Evolutionary conservation across 1,284 basidiomycete genomes (phyloP), one percentile per base, ranked within the genome.

Genomic region (Malassezia caprae): DNA sequence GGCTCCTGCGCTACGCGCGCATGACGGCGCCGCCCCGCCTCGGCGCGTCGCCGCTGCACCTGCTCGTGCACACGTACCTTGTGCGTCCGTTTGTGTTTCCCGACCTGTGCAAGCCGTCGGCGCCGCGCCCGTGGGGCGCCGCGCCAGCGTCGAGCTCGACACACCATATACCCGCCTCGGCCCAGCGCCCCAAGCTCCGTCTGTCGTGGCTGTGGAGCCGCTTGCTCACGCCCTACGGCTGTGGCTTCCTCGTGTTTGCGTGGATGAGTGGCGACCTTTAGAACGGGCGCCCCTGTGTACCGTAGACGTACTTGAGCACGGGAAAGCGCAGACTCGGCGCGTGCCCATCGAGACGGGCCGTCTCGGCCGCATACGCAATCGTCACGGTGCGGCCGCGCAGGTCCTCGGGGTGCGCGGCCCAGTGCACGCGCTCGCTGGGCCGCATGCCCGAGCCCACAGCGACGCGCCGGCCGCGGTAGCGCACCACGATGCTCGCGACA

Each of bases 191-290:
- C 23, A 28, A 3, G 13, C 24, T 31, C 21, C 37, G 43, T n/a
- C 28, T 31, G 37, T 24, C 10, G 17, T 53, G 26, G 32, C 21
- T 40, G 15, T 21, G 21, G 13, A 21, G 31, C 27, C 34, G 46
- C n/a, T 24, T 40, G 44, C 28, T 41, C 6, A 47, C 68, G 17
- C 71, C 71, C n/a, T 73, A 73, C 42, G 68, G 65, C 1, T 59
- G 70, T 12, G 69, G 67, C 2, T 73, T 73, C 46, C 55, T 73
- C 26, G 62, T 64, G 12, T 73, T 69, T 50, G 69, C 71, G 19
- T 72, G 67, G 67, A 60, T 73, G 27, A 63, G 67, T n/a, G 71
- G 71, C 21, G 71, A 72, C 47, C 53, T 65, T 15, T 46, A 46
- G n/a, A 23, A 28, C n/a, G 27, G n/a, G 10, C 64, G 59, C n/a